phyloP scores from a whole-genome alignment of 192 early-diverging fungal species.

The Rhizoclosmatium sp. region DNA sequence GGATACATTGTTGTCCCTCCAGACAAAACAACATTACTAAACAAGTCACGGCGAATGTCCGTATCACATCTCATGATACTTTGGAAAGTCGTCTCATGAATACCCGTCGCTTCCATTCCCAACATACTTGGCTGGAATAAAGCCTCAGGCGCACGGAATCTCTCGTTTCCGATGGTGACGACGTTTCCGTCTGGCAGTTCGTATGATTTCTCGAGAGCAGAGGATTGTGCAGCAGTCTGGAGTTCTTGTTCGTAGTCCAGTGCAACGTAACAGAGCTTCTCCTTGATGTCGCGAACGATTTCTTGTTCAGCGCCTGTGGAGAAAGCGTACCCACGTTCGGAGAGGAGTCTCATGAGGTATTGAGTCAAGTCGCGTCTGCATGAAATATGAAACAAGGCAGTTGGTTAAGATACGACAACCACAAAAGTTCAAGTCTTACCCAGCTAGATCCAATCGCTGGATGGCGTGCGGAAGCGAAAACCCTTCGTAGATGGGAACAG shows the following conservation, averaged over 20 bases:
- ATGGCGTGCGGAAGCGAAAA: constrained; percentile 54
- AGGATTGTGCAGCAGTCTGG: constrained; percentile 54
- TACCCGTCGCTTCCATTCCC: constrained; percentile 29
- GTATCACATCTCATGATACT: constrained; percentile 41
- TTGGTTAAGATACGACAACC: too few species aligned
- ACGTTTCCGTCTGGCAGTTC: constrained; percentile 43
- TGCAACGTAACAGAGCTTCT: constrained; percentile 38
- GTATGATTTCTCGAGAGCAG: constrained; percentile 43
- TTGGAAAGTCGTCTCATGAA: constrained; percentile 32
- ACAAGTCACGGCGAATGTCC: constrained; percentile 42
- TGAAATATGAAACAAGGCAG: constrained; percentile 39
- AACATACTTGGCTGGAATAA: constrained; percentile 32
- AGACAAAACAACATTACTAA: constrained; percentile 38
- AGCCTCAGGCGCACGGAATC: constrained; percentile 39
- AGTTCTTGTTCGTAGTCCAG: constrained; percentile 37
- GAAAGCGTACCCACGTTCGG: constrained; percentile 67
- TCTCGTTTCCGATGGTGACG: constrained; percentile 36
- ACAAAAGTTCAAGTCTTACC: constrained; percentile 32
- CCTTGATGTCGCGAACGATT: constrained; percentile 34
- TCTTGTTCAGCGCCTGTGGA: constrained; percentile 46
- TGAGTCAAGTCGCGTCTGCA: constrained; percentile 53
- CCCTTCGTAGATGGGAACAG: constrained; percentile 72
- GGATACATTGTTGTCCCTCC: constrained; percentile 38
- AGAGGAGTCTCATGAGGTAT: constrained; percentile 61
- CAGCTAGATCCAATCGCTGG: constrained; percentile 64